Evolutionary conservation across 1,284 basidiomycete genomes (phyloP), one percentile per base, ranked within the genome.

Genomic region (Ceratobasidium sp.): DNA sequence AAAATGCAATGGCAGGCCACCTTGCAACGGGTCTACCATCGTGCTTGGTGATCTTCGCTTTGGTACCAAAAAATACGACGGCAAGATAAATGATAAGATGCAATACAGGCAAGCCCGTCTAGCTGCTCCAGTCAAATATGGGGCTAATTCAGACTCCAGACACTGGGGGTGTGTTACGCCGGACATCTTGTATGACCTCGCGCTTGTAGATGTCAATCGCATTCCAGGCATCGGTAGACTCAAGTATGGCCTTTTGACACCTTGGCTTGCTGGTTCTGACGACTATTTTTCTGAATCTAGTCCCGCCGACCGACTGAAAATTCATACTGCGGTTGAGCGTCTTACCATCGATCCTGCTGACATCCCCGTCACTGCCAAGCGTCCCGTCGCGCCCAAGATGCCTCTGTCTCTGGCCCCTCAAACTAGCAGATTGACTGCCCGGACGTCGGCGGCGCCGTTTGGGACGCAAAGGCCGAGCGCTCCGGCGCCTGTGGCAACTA

Each of bases 151-250:
- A 24, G 43, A 4, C 9, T 27, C 5, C 37, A 69, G 65, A 49
- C 65, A 69, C 29, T 69, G 91, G 91, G 90, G 89, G 77, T 93
- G 91, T 76, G 88, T 92, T 13, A 90, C 89, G 7, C 84, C 86
- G 4, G 81, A 83, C 53, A 88, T 89, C 58, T 81, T 93, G 43
- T 81, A 79, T 29, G 79, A 83, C 58, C 82, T 93, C 56, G 86
- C 87, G 46, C 71, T 81, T 14, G 79, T 83, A 53, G 81, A 83
- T 62, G 76, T 88, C 46, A 83, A 85, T 19, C 80, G 78, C 34
- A 81, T 90, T 8, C 76, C 81, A 1, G 89, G 89, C 0, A 89
- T 90, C 77, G 79, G 77, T 27, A 80, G 79, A 43, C 82, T 92
- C n/a, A 85, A 79, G 88, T 90, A 63, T 34, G 83, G 78, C 49